Conservation (phyloP, 805 yeast species). For the Candida boleticola region DNA sequence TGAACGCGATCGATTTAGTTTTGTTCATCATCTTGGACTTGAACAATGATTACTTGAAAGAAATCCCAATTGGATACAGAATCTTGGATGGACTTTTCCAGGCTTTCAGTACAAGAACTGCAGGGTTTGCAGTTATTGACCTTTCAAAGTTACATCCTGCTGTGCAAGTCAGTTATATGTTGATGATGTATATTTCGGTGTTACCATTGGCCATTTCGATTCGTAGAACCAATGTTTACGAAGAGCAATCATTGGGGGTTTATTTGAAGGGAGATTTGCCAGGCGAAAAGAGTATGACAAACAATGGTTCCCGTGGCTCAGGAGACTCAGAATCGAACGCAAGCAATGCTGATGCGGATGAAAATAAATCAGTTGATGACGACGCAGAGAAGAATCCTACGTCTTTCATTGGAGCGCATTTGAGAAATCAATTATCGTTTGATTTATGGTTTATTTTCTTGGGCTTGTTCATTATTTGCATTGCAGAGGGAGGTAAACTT, state of each 20-base stretch:
- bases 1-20: constrained; percentile 77
- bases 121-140: constrained; percentile 79
- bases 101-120: constrained; percentile 90
- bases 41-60: constrained; percentile 48
- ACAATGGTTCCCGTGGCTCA: neutral
- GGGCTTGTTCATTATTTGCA: constrained; percentile 82
- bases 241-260: constrained; percentile 95
- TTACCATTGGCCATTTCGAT: constrained; percentile 94
- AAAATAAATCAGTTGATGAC: constrained; percentile 15
- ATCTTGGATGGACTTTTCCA: constrained; percentile 84
- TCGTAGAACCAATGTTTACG: constrained; percentile 95
- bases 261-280: constrained; percentile 50
- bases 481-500: constrained; percentile 74
- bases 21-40: constrained; percentile 79
- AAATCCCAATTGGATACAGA: constrained; percentile 63
- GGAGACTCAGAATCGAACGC: neutral
- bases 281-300: too few relatives aligned
- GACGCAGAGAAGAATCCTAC: constrained; percentile 43
- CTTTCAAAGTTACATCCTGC: constrained; percentile 78
- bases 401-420: constrained; percentile 79
- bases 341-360: neutral
- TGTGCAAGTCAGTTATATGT: constrained; percentile 86
- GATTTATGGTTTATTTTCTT: constrained; percentile 92
- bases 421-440: constrained; percentile 87
- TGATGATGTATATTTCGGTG: constrained; percentile 98